A percentile compares a stretch with the other conserved stretches of the same genome.
Conservation (phyloP, 192 early-diverging fungal species). For the Ambispora gerdemannii region DNA sequence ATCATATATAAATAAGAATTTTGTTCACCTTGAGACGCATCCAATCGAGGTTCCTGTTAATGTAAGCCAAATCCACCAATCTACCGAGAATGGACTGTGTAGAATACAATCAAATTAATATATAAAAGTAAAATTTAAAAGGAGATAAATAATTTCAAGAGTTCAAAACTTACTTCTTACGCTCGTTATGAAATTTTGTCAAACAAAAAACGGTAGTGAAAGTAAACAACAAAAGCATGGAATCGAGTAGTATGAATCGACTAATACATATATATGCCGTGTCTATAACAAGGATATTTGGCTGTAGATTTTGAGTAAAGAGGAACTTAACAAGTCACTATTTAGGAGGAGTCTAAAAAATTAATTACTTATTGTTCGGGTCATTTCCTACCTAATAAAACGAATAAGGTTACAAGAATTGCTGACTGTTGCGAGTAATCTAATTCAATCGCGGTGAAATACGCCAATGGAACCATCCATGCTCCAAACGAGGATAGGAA, state of each 20-base stretch:
- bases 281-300: slow-evolving; percentile 45
- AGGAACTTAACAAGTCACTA: not conserved
- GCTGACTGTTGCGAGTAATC: slow-evolving; percentile 64
- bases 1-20: slow-evolving; percentile 23
- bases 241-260: slow-evolving; percentile 92
- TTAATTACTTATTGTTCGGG: not conserved
- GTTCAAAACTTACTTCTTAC: slow-evolving; percentile 48
- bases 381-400: slow-evolving; percentile 62
- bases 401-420: slow-evolving; percentile 74
- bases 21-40: slow-evolving; percentile 61
- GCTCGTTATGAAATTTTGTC: slow-evolving; percentile 71
- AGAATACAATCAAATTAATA: no score
- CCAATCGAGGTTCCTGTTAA: slow-evolving; percentile 88
- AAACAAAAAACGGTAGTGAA: slow-evolving; percentile 63
- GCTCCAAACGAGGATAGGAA: slow-evolving; percentile 89
- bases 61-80: slow-evolving; percentile 89
- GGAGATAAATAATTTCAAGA: no score
- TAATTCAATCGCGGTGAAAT: slow-evolving; percentile 77
- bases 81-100: slow-evolving; percentile 69
- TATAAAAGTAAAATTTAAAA: no score
- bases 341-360: not conserved
- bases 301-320: not conserved
- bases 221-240: slow-evolving; percentile 93
- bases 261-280: slow-evolving; percentile 73
- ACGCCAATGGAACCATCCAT: slow-evolving; percentile 83